Conservation (phyloP, 2,329 filamentous ascomycete genomes). For the Beauveria brongniartii region DNA sequence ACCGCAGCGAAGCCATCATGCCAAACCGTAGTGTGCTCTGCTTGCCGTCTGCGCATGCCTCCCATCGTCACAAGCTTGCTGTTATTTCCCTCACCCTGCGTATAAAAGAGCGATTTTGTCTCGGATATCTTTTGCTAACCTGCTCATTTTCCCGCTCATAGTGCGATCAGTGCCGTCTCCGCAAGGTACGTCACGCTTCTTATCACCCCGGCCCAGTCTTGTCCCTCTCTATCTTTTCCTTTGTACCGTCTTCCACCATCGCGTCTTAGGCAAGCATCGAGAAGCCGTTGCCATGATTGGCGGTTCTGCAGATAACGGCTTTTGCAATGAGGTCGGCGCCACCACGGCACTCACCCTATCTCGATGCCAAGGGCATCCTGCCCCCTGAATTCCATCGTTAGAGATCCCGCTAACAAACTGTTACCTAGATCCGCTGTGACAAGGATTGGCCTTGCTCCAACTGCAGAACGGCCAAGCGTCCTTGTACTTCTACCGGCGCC, state of each 20-base stretch:
- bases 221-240: not conserved
- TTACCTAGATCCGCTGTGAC: slow-evolving; percentile 46
- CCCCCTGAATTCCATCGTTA: not conserved
- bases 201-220: not conserved
- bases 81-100: slow-evolving; percentile 1
- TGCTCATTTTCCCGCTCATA: slow-evolving; percentile 12
- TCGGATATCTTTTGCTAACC: slow-evolving; percentile 11
- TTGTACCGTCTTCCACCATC: not conserved
- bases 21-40: not conserved
- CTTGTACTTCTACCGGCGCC: slow-evolving; percentile 46
- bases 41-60: not conserved
- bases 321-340: slow-evolving; percentile 3
- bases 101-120: not conserved
- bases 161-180: slow-evolving; percentile 26
- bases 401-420: slow-evolving; percentile 10
- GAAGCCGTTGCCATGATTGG: not conserved
- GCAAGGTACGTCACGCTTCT: slow-evolving; percentile 17
- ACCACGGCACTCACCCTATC: not conserved
- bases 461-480: slow-evolving; percentile 43
- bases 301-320: not conserved
- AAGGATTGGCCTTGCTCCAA: slow-evolving; percentile 52
- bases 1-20: not conserved
- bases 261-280: not conserved
- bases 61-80: not conserved
- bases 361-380: not conserved